Percentiles rank a stretch among this genome's conserved stretches.
These are phyloP conservation scores for Zygosaccharomyces bisporus DNA, from an alignment of 805 yeast species.

Conservation along the genomic window DNA sequence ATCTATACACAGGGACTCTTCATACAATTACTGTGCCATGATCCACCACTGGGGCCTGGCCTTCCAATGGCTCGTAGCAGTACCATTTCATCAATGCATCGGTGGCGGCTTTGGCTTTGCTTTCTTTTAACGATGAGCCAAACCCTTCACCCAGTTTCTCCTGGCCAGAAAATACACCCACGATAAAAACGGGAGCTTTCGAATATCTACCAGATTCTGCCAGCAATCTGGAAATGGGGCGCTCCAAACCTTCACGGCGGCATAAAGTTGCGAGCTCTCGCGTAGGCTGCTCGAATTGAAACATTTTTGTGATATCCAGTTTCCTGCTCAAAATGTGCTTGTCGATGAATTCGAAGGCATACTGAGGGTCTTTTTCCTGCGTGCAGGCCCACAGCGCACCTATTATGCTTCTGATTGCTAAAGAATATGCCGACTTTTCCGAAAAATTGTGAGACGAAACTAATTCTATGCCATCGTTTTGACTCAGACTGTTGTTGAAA, in stretches of 20 bases:
- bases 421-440: slow-evolving; percentile 44
- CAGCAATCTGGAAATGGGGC: slow-evolving; percentile 75
- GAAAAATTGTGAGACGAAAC: slow-evolving; percentile 39
- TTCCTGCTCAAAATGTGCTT: slow-evolving; percentile 80
- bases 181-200: slow-evolving; percentile 78
- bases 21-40: slow-evolving; percentile 45
- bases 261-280: slow-evolving; percentile 76
- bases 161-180: slow-evolving; percentile 84
- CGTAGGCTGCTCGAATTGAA: slow-evolving; percentile 80
- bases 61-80: slow-evolving; percentile 75
- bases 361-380: slow-evolving; percentile 44
- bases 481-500: slow-evolving; percentile 26
- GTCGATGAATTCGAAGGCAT: slow-evolving; percentile 63
- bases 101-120: slow-evolving; percentile 87
- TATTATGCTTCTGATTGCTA: slow-evolving; percentile 74
- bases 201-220: slow-evolving; percentile 93
- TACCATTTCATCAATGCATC: slow-evolving; percentile 90
- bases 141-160: slow-evolving; percentile 89
- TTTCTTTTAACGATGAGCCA: slow-evolving; percentile 86
- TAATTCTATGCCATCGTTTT: slow-evolving; percentile 50
- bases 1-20: slow-evolving; percentile 16
- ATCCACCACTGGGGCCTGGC: slow-evolving; percentile 51
- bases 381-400: slow-evolving; percentile 77
- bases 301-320: slow-evolving; percentile 66
- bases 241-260: slow-evolving; percentile 65